Evolutionary conservation across 179 eudicot species (phyloP), one percentile per base, ranked within the genome.

Genomic region (Silene vulgaris): DNA sequence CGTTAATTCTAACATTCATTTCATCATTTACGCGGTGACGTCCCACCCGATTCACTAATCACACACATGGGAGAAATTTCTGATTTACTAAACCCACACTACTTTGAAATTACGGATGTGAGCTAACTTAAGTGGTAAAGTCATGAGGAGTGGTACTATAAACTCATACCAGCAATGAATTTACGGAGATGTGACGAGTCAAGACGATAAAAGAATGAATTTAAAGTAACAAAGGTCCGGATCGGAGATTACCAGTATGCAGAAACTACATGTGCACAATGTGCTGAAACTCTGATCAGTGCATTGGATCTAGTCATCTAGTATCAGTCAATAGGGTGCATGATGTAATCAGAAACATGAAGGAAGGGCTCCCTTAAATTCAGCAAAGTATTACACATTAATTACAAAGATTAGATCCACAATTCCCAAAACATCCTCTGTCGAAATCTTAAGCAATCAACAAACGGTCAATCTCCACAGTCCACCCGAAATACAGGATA

Each of bases 271-370:
- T 52, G 72, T 81, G 76, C 73, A 37, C 19, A n/a, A 77, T 62
- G 72, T 78, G 73, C 73, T 50, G 80, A 80, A 77, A 56, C 67
- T 57, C 13, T 65, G 75, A 8, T 60, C 29, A 60, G 74, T 48
- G 80, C 71, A 30, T 65, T 48, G 74, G 77, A 76, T 77, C 80
- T 76, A 73, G 48, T 45, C 77, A 16, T 45, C 23, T 28, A 64
- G 8, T 32, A 23, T 59, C 32, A 29, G 2, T 29, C 32, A 29
- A 29, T 29, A 3, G 32, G 32, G 32, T 29, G 32, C 3, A 29
- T 29, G 32, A 29, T 29, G 32, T 29, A 29, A 29, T 29, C 37
- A 76, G 59, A 69, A 59, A 59, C 69, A 45, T 30, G 57, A 56
- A 71, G 74, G 57, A 56, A 71, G 74, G 61, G 68, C 20, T 60